These are phyloP conservation scores for Pseudoscleropodium purum DNA, from an alignment of 225 moss, liverwort and hornwort genomes.

Conservation along the genomic window DNA sequence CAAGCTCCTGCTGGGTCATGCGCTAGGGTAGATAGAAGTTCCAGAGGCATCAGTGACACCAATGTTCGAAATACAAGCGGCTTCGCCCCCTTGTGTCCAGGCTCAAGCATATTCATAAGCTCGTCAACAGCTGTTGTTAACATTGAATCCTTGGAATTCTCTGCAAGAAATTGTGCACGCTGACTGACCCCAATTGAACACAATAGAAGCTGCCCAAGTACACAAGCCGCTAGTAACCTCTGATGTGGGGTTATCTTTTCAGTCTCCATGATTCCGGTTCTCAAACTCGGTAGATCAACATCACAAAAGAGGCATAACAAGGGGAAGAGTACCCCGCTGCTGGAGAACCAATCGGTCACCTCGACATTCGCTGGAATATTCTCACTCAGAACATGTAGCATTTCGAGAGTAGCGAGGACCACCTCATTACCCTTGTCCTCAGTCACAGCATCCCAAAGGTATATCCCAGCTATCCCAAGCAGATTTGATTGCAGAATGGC, in stretches of 20 bases:
- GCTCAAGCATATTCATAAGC: constrained; percentile 64
- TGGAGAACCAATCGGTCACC: constrained; percentile 62
- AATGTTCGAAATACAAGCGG: constrained; percentile 68
- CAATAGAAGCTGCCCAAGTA: constrained; percentile 72
- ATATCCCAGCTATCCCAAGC: constrained; percentile 47
- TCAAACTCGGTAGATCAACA: constrained; percentile 61
- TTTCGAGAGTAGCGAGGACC: constrained; percentile 57
- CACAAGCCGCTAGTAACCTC: constrained; percentile 55
- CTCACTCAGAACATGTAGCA: constrained; percentile 63
- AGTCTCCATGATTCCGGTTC: constrained; percentile 35
- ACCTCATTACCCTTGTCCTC: constrained; percentile 35
- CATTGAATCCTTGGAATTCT: constrained; percentile 20
- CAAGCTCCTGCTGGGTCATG: constrained; percentile 60
- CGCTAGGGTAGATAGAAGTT: constrained; percentile 61
- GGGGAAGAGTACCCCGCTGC: constrained; percentile 66
- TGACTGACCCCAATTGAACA: constrained; percentile 65
- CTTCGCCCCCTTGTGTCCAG: constrained; percentile 33
- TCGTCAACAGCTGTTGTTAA: constrained; percentile 59
- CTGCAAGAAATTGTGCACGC: constrained; percentile 52
- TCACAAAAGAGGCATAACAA: constrained; percentile 71
- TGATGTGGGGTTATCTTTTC: constrained; percentile 19
- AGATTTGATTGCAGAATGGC: constrained; percentile 63
- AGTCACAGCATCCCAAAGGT: constrained; percentile 68
- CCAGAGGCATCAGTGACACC: constrained; percentile 65
- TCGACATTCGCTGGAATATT: constrained; percentile 54